Evolutionary conservation across 2,329 filamentous ascomycete species (phyloP), one percentile per base, ranked within the genome.

Genomic region (Claviceps digitariae): DNA sequence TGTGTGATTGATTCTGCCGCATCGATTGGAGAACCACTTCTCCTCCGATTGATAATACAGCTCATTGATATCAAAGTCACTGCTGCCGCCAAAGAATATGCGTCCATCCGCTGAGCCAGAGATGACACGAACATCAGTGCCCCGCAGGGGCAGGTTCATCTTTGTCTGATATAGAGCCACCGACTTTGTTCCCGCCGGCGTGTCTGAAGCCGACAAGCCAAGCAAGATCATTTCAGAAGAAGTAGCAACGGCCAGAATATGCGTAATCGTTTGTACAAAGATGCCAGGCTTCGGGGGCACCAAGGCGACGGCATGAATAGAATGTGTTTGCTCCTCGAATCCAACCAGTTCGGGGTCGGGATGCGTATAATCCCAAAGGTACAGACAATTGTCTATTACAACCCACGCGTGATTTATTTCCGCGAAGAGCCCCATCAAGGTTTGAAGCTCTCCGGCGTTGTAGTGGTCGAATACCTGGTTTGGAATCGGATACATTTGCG

Each of bases 11-110:
- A 91, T 83, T 69, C 90, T 95, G 56, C 85, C 83, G 65, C 88
- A 94, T 59, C 86, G 81, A 67, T 83, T 90, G 52, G 87, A 85
- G 65, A 98, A 98, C 93, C 93, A 98, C 61, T 87, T 86, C 69
- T 98, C 93, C 67, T 97, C 90, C 63, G 95, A 90, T 69, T 97
- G 91, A 66, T 98, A 98, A 60, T 86, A 90, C 52, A 98, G 79
- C 69, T 98, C 93, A 66, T 93, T 88, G 48, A 98, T 82, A 61
- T 97, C 90, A 58, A 89, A 89, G 59, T 91, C 87, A 50, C 76
- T 78, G 50, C 78, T 79, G 40, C 90, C 88, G 44, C 86, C 84
- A 63, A 96, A 95, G 74, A 98, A 98, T 58, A 98, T 93, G 56
- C 93, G 86, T 9, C 94, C 94, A 23, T 82, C 86, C 21, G 84